Conservation (phyloP, 257 asterid genomes). For the Solanum bulbocastanum region DNA sequence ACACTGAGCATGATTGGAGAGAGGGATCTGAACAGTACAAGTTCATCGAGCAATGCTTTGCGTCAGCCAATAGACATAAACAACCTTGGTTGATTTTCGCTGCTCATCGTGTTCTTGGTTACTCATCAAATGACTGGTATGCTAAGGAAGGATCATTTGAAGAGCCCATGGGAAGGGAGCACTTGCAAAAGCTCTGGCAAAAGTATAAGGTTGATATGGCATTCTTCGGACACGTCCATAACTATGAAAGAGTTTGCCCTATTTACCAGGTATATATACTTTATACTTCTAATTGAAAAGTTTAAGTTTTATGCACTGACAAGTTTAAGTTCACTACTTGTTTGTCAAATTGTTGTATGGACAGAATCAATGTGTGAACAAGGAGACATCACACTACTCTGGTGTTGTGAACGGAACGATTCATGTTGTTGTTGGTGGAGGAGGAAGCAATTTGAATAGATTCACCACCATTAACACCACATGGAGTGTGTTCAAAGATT, state of each 20-base stretch:
- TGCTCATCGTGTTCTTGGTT: slow-evolving; percentile 17
- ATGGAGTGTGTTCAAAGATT: slow-evolving; percentile 1
- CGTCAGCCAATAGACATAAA: slow-evolving; percentile 25
- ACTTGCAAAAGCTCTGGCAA: neutral
- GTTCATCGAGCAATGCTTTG: slow-evolving; percentile 24
- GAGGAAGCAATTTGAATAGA: slow-evolving; percentile 13
- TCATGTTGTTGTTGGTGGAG: slow-evolving; percentile 65
- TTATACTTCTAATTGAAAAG: too few species aligned
- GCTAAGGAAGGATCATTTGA: neutral
- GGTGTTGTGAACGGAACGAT: slow-evolving; percentile 23
- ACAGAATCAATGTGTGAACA: slow-evolving; percentile 50
- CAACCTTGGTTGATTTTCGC: slow-evolving; percentile 31
- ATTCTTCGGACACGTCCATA: neutral
- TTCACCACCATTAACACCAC: neutral
- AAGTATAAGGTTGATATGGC: slow-evolving; percentile 1
- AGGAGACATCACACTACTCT: slow-evolving; percentile 34
- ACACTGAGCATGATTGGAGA: slow-evolving; percentile 37
- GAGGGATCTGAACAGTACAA: slow-evolving; percentile 34
- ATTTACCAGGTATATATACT: neutral
- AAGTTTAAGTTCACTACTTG: neutral
- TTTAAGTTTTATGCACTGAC: too few species aligned
- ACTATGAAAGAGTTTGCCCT: neutral
- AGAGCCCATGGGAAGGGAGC: slow-evolving; percentile 3
- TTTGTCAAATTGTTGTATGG: neutral
- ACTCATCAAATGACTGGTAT: slow-evolving; percentile 19